Evolutionary conservation across 768 basidiomycete species (phyloP).

Genomic region (Pleurotus tuber-regium): DNA sequence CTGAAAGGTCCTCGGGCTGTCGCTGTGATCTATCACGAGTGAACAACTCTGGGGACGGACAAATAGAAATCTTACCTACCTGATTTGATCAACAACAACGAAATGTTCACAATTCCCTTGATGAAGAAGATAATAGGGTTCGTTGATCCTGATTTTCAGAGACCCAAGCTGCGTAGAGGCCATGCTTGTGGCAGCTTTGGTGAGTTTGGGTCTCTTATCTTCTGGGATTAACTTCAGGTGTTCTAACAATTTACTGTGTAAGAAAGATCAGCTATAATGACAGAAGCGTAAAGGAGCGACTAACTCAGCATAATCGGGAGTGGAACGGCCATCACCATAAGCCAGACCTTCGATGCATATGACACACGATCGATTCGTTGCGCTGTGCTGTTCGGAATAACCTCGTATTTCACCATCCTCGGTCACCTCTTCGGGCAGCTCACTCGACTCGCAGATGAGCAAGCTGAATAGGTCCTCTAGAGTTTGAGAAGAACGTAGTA

Average conservation of each 20-base stretch:
- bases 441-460: constrained; percentile 63
- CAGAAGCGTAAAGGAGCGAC: constrained; percentile 8
- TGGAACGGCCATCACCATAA: constrained; percentile 52
- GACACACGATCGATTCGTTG: constrained; percentile 36
- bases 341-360: constrained; percentile 60
- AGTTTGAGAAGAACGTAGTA: constrained; percentile 67
- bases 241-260: constrained; percentile 43
- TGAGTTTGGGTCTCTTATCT: constrained; percentile 26
- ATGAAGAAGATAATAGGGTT: constrained; percentile 84
- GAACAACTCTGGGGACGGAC: constrained; percentile 1
- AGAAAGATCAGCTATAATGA: no score
- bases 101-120: constrained; percentile 83
- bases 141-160: constrained; percentile 59
- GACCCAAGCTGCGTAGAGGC: constrained; percentile 48
- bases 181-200: constrained; percentile 41
- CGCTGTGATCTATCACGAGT: constrained; percentile 50
- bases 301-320: constrained; percentile 57
- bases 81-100: constrained; percentile 67
- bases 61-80: constrained; percentile 36
- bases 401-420: constrained; percentile 30
- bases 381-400: constrained; percentile 19
- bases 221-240: constrained; percentile 33
- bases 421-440: constrained; percentile 41
- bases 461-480: constrained; percentile 57
- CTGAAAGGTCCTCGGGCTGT: constrained; percentile 48